A percentile compares a stretch with the other conserved stretches of the same genome.
Conservation (phyloP, 2,329 filamentous ascomycete genomes). For the Pyrenochaeta sp. region DNA sequence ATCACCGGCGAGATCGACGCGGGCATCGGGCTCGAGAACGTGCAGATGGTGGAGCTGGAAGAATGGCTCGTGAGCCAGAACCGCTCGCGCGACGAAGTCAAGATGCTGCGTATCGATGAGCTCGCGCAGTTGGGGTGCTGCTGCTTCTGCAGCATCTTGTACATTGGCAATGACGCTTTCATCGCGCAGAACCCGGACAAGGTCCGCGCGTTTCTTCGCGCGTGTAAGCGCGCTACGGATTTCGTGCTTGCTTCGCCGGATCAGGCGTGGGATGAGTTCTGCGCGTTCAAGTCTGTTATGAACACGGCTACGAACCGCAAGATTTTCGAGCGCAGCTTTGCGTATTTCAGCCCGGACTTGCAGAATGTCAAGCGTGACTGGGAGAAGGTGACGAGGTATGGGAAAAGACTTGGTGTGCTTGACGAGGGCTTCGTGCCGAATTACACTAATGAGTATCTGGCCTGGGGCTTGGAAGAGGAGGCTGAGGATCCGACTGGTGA, state of each 20-base stretch:
- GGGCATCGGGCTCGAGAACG: conserved; percentile 80
- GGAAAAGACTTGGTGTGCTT: conserved; percentile 75
- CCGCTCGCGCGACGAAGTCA: conserved; percentile 71
- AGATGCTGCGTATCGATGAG: conserved; percentile 84
- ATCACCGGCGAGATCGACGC: conserved; percentile 77
- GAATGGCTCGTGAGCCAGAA: conserved; percentile 74
- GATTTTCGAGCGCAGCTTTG: conserved; percentile 81
- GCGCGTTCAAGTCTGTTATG: conserved; percentile 77
- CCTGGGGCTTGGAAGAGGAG: conserved; percentile 71
- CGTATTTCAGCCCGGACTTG: conserved; percentile 77
- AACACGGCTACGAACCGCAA: conserved; percentile 73
- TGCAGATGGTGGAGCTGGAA: conserved; percentile 83
- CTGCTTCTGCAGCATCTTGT: conserved; percentile 84
- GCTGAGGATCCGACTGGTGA: conserved; percentile 74
- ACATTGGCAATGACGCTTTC: conserved; percentile 80
- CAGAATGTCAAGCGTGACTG: conserved; percentile 80
- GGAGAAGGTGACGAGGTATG: conserved; percentile 79
- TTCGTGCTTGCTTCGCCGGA: conserved; percentile 71
- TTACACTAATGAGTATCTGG: conserved; percentile 76
- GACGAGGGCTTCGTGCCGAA: conserved; percentile 71
- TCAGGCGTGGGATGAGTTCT: conserved; percentile 72
- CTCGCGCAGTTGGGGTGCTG: conserved; percentile 82
- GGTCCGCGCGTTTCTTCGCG: conserved; percentile 72
- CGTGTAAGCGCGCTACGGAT: conserved; percentile 78
- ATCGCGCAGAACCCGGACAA: conserved; percentile 71